Evolutionary conservation across 129 eudicot genomes (phyloP).

Genomic region (Gnaphalium uliginosum): DNA sequence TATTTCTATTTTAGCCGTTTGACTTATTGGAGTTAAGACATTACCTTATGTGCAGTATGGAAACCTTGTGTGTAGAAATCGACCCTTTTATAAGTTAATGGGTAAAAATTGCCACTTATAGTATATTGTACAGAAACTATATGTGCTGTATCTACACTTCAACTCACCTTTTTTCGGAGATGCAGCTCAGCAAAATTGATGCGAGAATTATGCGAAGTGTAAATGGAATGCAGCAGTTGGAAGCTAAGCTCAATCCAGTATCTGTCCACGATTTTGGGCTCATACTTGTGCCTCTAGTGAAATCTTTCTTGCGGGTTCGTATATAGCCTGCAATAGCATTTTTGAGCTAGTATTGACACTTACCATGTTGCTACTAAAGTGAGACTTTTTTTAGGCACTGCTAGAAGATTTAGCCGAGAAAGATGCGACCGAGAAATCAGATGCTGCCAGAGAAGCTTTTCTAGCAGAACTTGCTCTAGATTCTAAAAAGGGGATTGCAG

Average conservation of each 20-base stretch:
- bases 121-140: constrained; percentile 19
- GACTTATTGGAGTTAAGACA: too few species aligned
- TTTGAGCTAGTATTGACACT: too few species aligned
- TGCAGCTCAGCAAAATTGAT: constrained; percentile 92
- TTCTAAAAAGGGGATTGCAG: constrained; percentile 54
- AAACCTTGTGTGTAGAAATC: too few species aligned
- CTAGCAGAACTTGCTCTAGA: constrained; percentile 93
- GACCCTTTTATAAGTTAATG: too few species aligned
- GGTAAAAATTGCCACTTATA: too few species aligned
- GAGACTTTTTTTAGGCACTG: constrained; percentile 54
- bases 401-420: constrained; percentile 94
- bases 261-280: constrained; percentile 67
- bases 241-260: constrained; percentile 64
- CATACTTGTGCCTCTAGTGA: constrained; percentile 67
- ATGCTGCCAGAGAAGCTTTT: constrained; percentile 96
- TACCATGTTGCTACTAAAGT: too few species aligned
- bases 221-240: constrained; percentile 76
- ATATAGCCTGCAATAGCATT: neutral
- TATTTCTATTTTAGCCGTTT: too few species aligned
- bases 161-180: constrained; percentile 40
- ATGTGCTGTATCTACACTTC: constrained; percentile 22
- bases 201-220: constrained; percentile 65
- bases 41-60: too few species aligned
- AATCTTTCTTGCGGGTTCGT: constrained; percentile 84
- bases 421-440: constrained; percentile 94